Percentiles rank a stretch among this genome's conserved stretches.
These are phyloP conservation scores for Theileria sp. DNA, from an alignment of 169 alveolate species.

Conservation along the genomic window DNA sequence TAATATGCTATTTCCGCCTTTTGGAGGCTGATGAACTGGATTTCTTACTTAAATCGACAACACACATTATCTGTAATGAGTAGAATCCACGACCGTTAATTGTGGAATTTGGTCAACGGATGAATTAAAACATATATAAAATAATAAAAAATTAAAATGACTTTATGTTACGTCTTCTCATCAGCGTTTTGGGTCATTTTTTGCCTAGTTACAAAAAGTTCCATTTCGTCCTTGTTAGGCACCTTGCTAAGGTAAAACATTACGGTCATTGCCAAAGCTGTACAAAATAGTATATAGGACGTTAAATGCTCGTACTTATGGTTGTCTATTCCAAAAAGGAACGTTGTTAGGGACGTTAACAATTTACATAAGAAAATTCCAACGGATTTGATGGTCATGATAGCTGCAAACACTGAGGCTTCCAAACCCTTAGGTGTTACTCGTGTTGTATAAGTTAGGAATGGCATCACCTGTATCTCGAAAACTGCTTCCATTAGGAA, in stretches of 20 bases:
- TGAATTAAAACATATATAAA: conserved; percentile 32
- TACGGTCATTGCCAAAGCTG: conserved; percentile 56
- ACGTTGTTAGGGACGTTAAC: conserved; percentile 88
- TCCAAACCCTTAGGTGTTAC: conserved; percentile 94
- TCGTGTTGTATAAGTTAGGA: conserved; percentile 89
- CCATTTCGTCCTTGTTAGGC: conserved; percentile 49
- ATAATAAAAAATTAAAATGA: conserved; percentile 36
- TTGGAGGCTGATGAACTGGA: not conserved
- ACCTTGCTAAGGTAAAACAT: conserved; percentile 76
- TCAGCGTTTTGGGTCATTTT: not conserved
- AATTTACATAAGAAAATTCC: conserved; percentile 88
- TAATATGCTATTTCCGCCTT: not conserved
- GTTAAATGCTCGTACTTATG: conserved; percentile 85
- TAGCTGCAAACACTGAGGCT: conserved; percentile 93
- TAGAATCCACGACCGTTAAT: not conserved
- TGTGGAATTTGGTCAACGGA: conserved; percentile 4
- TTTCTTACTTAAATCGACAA: not conserved
- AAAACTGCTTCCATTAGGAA: conserved; percentile 89
- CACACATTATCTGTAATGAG: not conserved
- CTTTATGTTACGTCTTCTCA: conserved; percentile 24
- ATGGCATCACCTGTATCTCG: conserved; percentile 89
- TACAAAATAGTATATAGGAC: conserved; percentile 84
- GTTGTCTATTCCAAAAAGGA: conserved; percentile 85
- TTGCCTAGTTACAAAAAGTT: not conserved
- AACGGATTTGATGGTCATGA: conserved; percentile 89